A percentile compares a stretch with the other conserved stretches of the same genome.
These are phyloP conservation scores for Farysia itapuensis DNA, from an alignment of 1,284 basidiomycete species.

Conservation along the genomic window DNA sequence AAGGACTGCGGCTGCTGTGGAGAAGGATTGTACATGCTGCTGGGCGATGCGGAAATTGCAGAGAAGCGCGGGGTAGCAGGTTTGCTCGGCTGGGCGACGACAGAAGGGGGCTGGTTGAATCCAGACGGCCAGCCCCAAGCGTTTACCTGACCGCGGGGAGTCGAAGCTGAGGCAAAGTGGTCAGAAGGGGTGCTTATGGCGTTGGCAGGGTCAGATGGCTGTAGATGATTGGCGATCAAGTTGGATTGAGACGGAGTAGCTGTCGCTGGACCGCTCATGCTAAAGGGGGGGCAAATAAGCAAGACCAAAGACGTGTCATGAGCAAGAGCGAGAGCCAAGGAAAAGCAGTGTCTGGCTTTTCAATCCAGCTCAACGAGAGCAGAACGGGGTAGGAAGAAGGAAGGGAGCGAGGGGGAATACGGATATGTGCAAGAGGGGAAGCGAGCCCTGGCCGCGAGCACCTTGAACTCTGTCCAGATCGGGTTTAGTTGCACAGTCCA, in stretches of 20 bases:
- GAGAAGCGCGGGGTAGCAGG: slow-evolving; percentile 6
- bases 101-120: slow-evolving; percentile 23
- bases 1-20: slow-evolving; percentile 16
- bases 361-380: too few relatives aligned
- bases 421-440: too few relatives aligned
- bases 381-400: too few relatives aligned
- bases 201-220: slow-evolving; percentile 13
- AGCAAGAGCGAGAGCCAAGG: background rate
- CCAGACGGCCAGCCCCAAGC: slow-evolving; percentile 43
- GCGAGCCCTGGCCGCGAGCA: too few relatives aligned
- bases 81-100: slow-evolving; percentile 14
- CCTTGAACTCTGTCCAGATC: too few relatives aligned
- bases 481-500: too few relatives aligned
- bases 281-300: slow-evolving; percentile 3
- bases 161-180: slow-evolving; percentile 3
- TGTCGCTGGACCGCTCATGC: slow-evolving; percentile 40
- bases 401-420: too few relatives aligned
- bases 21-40: slow-evolving; percentile 24
- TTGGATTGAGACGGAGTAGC: slow-evolving; percentile 26
- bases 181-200: slow-evolving; percentile 12
- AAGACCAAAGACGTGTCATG: background rate
- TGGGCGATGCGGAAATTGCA: slow-evolving; percentile 14
- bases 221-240: slow-evolving; percentile 13
- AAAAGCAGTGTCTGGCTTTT: too few relatives aligned
- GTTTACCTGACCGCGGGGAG: slow-evolving; percentile 33